Evolutionary conservation across 2,329 filamentous ascomycete genomes (phyloP), one percentile per base, ranked within the genome.

Genomic region (Microsporum ferrugineum): DNA sequence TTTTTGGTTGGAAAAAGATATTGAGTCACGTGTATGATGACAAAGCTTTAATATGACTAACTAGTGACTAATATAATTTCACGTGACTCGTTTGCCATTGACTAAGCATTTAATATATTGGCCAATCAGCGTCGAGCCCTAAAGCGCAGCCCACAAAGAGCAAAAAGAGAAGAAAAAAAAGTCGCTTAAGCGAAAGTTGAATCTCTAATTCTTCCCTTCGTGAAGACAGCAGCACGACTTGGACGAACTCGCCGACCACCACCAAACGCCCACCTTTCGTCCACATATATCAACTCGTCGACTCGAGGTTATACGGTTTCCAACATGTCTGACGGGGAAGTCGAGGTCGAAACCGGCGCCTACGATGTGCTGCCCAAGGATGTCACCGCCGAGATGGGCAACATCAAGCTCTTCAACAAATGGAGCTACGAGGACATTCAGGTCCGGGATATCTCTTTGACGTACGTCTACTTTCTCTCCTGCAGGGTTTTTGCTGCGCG

Each of bases 341-440:
- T 94, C 79, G 88, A 89, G 79, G 84, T 80, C 82, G 82, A 84
- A 75, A 80, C 82, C 76, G 83, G 84, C 79, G 67, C 68, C 66
- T 88, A 85, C 81, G 80, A 84, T 76, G 85, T 91, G 77, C 88
- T 96, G 71, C 91, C 92, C 80, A 96, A 95, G 87, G 91, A 96
- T 70, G 88, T 95, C 76, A 82, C 85, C 74, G 83, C 86, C 73
- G 89, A 95, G 82, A 86, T 94, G 80, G 91, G 91, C 80, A 87
- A 84, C 81, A 84, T 94, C 79, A 95, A 95, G 88, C 85, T 96
- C 73, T 95, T 96, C 86, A 95, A 94, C 87, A 95, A 95, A 82
- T 96, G 91, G 86, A 87, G 81, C 81, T 99, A 97, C 82, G 94
- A 94, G 78, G 89, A 97, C 87, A 92, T 99, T 76, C 94, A 99